Evolutionary conservation across 208 protist species (phyloP).

Genomic region (Dictyostelium gargantuum): DNA sequence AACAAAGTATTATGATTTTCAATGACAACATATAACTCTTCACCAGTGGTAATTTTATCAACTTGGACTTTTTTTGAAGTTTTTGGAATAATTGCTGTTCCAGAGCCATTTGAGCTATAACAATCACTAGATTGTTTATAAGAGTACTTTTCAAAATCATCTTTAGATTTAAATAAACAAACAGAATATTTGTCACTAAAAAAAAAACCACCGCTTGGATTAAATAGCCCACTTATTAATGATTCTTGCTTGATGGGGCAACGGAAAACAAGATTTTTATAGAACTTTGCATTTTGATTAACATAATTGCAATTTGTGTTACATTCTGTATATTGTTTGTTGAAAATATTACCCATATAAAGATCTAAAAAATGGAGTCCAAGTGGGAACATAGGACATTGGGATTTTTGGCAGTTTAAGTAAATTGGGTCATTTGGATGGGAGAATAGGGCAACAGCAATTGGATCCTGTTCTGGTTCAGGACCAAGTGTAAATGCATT

Average conservation of each 20-base stretch:
- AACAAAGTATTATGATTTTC: not conserved
- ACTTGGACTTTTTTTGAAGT: not conserved
- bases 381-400: not conserved
- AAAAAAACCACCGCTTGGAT: not conserved
- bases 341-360: not conserved
- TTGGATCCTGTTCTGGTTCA: not conserved
- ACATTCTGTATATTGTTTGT: not conserved
- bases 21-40: not conserved
- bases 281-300: not conserved
- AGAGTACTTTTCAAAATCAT: not conserved
- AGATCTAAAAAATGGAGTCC: slow-evolving; percentile 3
- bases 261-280: not conserved
- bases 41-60: not conserved
- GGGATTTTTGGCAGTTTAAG: not conserved
- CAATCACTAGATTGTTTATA: not conserved
- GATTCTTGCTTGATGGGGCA: not conserved
- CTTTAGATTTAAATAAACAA: not conserved
- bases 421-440: not conserved
- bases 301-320: not conserved
- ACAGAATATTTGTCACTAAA: not conserved
- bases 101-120: not conserved
- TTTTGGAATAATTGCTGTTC: not conserved
- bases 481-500: not conserved
- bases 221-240: not conserved
- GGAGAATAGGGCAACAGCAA: not conserved